Evolutionary conservation across 2,329 filamentous ascomycete species (phyloP), one percentile per base, ranked within the genome.

Genomic region (Diaporthe sp.): DNA sequence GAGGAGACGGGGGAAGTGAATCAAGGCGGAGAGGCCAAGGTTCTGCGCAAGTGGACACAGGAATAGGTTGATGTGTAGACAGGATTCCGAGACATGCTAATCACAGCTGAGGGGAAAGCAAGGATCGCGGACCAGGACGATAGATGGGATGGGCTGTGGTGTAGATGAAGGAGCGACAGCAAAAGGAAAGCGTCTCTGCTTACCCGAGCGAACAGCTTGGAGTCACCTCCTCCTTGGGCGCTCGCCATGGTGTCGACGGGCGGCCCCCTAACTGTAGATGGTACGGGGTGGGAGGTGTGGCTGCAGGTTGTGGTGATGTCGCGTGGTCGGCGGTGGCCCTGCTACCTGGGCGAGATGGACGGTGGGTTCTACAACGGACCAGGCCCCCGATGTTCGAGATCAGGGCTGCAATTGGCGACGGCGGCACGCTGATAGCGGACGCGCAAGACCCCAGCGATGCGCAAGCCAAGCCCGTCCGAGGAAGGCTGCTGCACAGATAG

Each of bases 131-230:
- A 17, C 33, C 22, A 33, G 40, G 30, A 42, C 13, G 61, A 33
- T 55, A 52, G 42, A 10, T 54, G 33, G 52, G 66, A 66, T 66
- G 64, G 35, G 47, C 42, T n/a, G 60, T 52, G 50, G 73, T 58
- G 42, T 13, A 38, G 52, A 66, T 45, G 25, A 9, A 38, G 64
- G 54, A 57, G 70, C 66, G 69, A 71, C 64, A 57, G 68, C 42
- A 47, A 55, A 33, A 68, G 30, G 69, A 60, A 74, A n/a, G n/a
- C n/a, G 15, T 64, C 61, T 77, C 76, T 74, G 85, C 89, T 89
- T 91, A 99, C 97, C 89, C 97, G 92, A 85, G 97, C 96, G 89
- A 99, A 99, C 87, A 99, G 93, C 91, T 98, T 98, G 87, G 97
- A 97, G 92, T 98, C 97, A 86, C 97, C 95, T 87, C 94, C 95